Evolutionary conservation across 768 basidiomycete species (phyloP), one percentile per base, ranked within the genome.

Genomic region (Hebeloma cylindrosporum): DNA sequence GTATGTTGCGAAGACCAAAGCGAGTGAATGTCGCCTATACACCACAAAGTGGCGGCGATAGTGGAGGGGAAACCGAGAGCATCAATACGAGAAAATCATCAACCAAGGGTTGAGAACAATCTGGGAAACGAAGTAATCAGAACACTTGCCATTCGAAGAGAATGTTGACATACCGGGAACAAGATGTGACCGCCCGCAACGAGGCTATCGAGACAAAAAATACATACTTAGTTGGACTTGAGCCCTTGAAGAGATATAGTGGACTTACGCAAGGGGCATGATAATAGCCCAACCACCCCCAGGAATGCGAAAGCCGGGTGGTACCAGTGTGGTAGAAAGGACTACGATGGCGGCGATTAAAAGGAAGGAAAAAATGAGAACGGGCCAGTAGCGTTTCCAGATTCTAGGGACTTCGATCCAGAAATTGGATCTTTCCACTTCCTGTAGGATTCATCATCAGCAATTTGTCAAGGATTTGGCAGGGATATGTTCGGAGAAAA

Each of bases 341-440:
- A 93, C 52, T 45, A 80, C 62, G 60, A 91, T 83, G 32, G 62
- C 70, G 7, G 65, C 72, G 48, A 84, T 70, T 8, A 70, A 50
- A 13, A 72, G 43, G 52, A 80, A 68, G 34, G 78, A 82, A 16
- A 88, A 43, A 14, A 77, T 45, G 50, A 89, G 72, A 31, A 79
- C 76, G 35, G 79, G 56, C 74, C 85, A 82, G 69, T 89, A 94
- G 3, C 90, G 83, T 51, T 81, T 80, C 58, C 85, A 69, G 60
- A 94, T 92, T 45, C 80, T 79, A 1, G 93, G 93, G 9, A 93
- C 81, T 63, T 95, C 92, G 43, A 86, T 79, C 78, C 88, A 93
- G 72, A 95, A 93, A 61, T 93, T 93, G 4, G 86, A 88, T 36
- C 80, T 75, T 64, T 93, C 85, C 29, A 93, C 88, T 64, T 89